Base-by-base conservation (phyloP, 1,284 basidiomycete species). In the Pulchroboletus neoregius region DNA sequence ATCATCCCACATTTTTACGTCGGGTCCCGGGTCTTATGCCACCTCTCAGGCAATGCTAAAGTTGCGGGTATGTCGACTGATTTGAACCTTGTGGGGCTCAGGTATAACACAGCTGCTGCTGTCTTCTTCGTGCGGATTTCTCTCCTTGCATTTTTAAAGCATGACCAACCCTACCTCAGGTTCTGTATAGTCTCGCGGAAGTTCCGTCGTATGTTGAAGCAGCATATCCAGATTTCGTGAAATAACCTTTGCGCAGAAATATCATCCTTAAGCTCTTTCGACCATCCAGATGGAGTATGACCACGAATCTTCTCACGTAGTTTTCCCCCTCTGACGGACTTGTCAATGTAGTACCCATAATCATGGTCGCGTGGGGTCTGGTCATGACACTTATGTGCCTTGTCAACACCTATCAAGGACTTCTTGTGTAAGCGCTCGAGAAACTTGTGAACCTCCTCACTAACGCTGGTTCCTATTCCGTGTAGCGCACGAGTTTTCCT, bases 301-400 rank as follows among this genome's bases (percentile, higher is more conserved):
- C n/a, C 16, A 18, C 30, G n/a, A 22, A 41, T 23, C 13, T 11
- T 43, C 22, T 30, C 18, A 4, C 7, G 2, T 30, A 8, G 9
- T 8, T n/a, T 28, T 50, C 16, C 12, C 16, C 11, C 23, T 48
- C 48, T 40, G 20, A 57, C 35, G 20, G n/a, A 26, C 34, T 39
- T 30, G n/a, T 4, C 9, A 20, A 33, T 42, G 7, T 33, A 75
- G 74, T 76, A 49, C 74, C 74, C 3, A 56, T 63, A 5, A 76
- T 76, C 26, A 77, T 76, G 75, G 55, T 77, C 6, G 70, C 70
- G 10, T 76, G 74, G 75, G 75, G 73, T 45, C 46, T 72, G 20
- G 65, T 76, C 9, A 75, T 67, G 65, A 69, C 65, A 6, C 53
- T 71, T 0, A 71, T 67, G 66, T 66, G 58, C 34, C 60, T 69